Percentiles rank a stretch among this genome's conserved stretches.
Conservation (phyloP, 78 protist genomes). For the Dictyostelium citrinum region DNA sequence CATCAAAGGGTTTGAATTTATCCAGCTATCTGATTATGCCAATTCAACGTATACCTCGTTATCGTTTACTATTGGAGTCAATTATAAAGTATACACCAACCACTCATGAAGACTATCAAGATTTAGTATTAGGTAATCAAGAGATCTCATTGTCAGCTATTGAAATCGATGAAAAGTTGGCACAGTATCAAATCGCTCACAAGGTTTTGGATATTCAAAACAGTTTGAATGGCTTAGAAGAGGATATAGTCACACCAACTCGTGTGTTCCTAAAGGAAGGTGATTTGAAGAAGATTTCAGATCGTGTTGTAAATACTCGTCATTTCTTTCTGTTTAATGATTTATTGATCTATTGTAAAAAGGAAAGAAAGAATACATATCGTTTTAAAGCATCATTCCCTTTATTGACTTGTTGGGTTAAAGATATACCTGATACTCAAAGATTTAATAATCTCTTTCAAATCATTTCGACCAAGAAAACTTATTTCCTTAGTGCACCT, state of each 20-base stretch:
- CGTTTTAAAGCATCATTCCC: slow-evolving; percentile 48
- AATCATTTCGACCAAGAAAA: slow-evolving; percentile 38
- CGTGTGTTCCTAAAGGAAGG: slow-evolving; percentile 49
- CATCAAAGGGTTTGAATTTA: slow-evolving; percentile 50
- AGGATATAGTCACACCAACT: slow-evolving; percentile 51
- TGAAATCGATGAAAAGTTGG: slow-evolving; percentile 45
- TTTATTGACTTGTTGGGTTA: slow-evolving; percentile 52
- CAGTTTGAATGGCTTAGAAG: slow-evolving; percentile 20
- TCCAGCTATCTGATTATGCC: slow-evolving; percentile 63
- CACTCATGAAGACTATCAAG: slow-evolving; percentile 31
- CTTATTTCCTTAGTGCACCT: slow-evolving; percentile 56
- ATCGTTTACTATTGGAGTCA: slow-evolving; percentile 37
- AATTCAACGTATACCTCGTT: slow-evolving; percentile 72
- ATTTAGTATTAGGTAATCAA: neutral
- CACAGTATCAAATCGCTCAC: slow-evolving; percentile 49
- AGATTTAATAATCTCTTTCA: slow-evolving; percentile 50
- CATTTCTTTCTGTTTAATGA: slow-evolving; percentile 69
- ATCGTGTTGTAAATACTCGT: slow-evolving; percentile 72
- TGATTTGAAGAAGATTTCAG: slow-evolving; percentile 50
- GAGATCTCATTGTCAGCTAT: slow-evolving; percentile 2
- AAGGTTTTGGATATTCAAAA: slow-evolving; percentile 73
- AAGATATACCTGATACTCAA: slow-evolving; percentile 48
- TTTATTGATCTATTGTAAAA: slow-evolving; percentile 39
- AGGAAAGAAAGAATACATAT: slow-evolving; percentile 25
- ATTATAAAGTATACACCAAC: slow-evolving; percentile 11